A percentile compares a stretch with the other conserved stretches of the same genome.
Conservation (phyloP, 257 asterid genomes). For the Solanum neorickii region DNA sequence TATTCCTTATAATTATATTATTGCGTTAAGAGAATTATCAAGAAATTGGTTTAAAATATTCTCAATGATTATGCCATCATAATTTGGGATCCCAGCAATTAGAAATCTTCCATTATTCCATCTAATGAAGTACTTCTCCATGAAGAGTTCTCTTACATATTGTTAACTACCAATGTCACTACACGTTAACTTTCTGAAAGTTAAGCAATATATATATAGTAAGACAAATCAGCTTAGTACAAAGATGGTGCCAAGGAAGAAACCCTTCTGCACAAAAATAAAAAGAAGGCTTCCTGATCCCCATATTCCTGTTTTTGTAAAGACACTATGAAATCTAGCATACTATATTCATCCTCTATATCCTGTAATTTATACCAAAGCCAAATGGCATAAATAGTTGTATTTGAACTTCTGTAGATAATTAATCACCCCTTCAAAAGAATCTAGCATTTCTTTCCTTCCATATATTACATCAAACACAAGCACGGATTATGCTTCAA, state of each 20-base stretch:
- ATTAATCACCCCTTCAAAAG: neutral
- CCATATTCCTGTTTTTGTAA: neutral
- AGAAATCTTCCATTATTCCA: neutral
- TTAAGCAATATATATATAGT: neutral
- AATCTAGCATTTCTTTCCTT: neutral
- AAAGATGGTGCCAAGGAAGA: neutral
- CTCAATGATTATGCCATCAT: neutral
- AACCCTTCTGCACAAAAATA: neutral
- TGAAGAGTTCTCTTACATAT: neutral
- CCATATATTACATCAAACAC: neutral
- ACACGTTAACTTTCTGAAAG: neutral
- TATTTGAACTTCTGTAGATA: neutral
- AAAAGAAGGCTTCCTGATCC: neutral
- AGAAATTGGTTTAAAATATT: neutral
- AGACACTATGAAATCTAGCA: neutral
- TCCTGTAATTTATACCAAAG: neutral
- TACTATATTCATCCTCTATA: neutral
- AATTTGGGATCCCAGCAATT: neutral
- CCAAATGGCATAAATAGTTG: neutral
- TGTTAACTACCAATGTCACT: neutral
- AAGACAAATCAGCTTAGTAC: neutral
- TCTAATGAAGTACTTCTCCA: neutral
- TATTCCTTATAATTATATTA: neutral
- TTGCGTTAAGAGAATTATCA: neutral
- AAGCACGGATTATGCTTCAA: neutral